Evolutionary conservation across 2,329 filamentous ascomycete genomes (phyloP).

Genomic region (Monilinia laxa): DNA sequence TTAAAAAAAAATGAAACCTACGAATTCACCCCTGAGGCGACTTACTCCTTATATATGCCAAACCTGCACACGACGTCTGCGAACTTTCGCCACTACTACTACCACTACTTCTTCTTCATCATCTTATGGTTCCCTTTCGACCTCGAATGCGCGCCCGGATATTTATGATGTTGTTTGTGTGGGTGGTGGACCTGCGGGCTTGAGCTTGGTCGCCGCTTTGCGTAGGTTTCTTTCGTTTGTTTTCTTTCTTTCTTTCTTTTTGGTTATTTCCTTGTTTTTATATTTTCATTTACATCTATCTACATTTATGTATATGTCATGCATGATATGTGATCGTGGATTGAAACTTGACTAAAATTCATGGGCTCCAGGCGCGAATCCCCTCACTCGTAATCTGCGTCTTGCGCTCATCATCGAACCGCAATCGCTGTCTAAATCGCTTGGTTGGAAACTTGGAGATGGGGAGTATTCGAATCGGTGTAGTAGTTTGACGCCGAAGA

Average conservation of each 20-base stretch:
- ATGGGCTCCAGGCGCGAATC: conserved; percentile 62
- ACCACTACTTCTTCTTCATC: not conserved
- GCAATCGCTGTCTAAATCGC: conserved; percentile 73
- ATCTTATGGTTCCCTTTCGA: conserved; percentile 10
- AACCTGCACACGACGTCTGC: conserved; percentile 15
- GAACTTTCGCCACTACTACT: conserved; percentile 11
- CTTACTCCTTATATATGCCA: conserved; percentile 19
- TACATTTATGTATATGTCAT: too few species aligned
- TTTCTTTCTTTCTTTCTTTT: not conserved
- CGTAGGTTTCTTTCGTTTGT: conserved; percentile 51
- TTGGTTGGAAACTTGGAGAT: conserved; percentile 63
- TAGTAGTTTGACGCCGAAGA: conserved; percentile 88
- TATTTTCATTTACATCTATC: too few species aligned
- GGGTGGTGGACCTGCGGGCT: conserved; percentile 54
- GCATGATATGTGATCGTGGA: not conserved
- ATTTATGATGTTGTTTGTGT: conserved; percentile 42
- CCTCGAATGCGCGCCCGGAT: conserved; percentile 27
- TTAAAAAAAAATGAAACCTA: conserved; percentile 10
- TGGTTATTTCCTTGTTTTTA: too few species aligned
- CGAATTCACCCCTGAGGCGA: not conserved
- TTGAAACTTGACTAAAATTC: not conserved
- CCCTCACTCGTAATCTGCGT: conserved; percentile 71
- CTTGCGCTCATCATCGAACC: conserved; percentile 89
- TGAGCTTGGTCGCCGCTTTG: conserved; percentile 76
- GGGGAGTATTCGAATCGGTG: conserved; percentile 87